Base-by-base conservation (phyloP, 305 asterid species). In the Fraxinus floribunda region DNA sequence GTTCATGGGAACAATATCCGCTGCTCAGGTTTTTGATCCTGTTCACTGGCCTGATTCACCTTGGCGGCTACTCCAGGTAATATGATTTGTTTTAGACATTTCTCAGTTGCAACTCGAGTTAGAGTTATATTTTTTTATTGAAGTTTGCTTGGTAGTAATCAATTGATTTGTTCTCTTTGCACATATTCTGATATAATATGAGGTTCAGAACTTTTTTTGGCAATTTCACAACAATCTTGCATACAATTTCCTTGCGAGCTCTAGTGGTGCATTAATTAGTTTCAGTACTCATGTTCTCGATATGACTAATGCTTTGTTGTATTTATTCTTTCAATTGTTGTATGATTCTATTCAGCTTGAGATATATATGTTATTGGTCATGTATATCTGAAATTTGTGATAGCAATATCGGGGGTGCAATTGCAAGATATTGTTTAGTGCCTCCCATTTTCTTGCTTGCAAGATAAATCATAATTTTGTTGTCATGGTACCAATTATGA, bases 21-120 rank as follows among this genome's bases (percentile, higher is more conserved):
- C 97, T 0, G 95, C 84, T 78, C 96, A 92, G 79, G 91, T 89
- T 62, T 92, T 91, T 5, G 97, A 95, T 84, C 97, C 98, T 3
- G 72, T 92, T 78, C 93, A 82, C 36, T 95, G 98, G 98, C 97
- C 98, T 0, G 95, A 91, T 88, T 95, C 98, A 0, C 98, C 98
- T 5, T 95, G 98, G 98, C 89, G 95, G 88, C 93, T 91, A 84
- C 98, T 95, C 26, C 96, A 88, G 97, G 98, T 95, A 88, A 72
- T 4, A 3, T 36, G 1, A 34, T 20, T 76, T 79, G 57, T 80
- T 18, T 76, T 35, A 72, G 62, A 57, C 78, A 24, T 73, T 39
- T 85, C 46, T 71, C 29, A 7, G 0, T 83, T 80, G 49, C 62
- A 55, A 57, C 75, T 34, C 7, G 22, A 11, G 34, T 22, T 49